Conservation (phyloP, 2,329 filamentous ascomycete species). For the Malbranchea cinnamomea region DNA sequence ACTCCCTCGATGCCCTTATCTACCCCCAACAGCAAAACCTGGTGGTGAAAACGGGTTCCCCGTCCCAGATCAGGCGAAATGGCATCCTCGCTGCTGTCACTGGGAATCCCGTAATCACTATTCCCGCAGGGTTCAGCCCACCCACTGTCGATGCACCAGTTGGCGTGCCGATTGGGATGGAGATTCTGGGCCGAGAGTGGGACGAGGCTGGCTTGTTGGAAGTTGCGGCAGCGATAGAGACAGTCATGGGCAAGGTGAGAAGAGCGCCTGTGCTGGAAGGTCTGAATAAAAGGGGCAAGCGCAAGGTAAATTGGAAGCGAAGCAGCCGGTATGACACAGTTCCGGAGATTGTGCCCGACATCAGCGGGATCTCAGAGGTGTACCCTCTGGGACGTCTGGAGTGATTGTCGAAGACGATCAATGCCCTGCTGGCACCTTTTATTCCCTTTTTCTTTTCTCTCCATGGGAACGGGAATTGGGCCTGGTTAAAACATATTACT, state of each 20-base stretch:
- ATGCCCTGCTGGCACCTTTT: too few species aligned
- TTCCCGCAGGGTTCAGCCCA: conserved; percentile 16
- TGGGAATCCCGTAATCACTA: conserved; percentile 36
- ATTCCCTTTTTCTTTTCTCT: too few species aligned
- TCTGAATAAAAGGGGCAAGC: neutral
- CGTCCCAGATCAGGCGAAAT: conserved; percentile 45
- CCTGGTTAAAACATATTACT: too few species aligned
- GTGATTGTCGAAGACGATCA: too few species aligned
- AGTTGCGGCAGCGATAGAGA: conserved; percentile 38
- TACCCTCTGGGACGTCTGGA: conserved; percentile 7
- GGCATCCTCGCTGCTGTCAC: conserved; percentile 41
- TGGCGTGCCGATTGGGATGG: conserved; percentile 50
- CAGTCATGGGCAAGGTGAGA: conserved; percentile 29
- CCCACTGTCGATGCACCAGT: conserved; percentile 27
- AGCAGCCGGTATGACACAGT: conserved; percentile 4
- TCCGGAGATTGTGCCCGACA: conserved; percentile 6
- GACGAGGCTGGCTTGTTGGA: conserved; percentile 39
- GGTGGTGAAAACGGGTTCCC: conserved; percentile 42
- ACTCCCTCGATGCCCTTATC: conserved; percentile 42
- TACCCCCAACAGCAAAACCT: conserved; percentile 53
- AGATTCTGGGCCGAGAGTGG: conserved; percentile 45
- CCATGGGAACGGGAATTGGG: too few species aligned
- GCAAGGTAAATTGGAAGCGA: conserved; percentile 1
- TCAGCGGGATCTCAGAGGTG: conserved; percentile 5
- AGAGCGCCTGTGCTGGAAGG: conserved; percentile 23